Evolutionary conservation across 2,329 filamentous ascomycete species (phyloP).

Genomic region (Cadophora gregata): DNA sequence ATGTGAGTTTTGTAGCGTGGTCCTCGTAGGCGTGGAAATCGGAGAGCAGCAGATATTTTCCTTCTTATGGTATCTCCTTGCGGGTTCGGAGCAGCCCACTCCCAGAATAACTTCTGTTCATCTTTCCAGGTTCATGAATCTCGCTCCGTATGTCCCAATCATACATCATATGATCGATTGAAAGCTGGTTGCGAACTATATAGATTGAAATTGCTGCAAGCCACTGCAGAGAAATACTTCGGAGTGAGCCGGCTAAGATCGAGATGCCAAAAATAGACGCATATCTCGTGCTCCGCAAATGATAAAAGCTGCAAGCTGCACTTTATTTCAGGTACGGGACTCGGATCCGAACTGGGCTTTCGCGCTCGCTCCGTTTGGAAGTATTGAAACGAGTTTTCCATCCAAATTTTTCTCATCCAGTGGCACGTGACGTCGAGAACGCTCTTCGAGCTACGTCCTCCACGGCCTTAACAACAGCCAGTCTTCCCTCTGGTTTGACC

Average conservation of each 20-base stretch:
- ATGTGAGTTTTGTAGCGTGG: background rate
- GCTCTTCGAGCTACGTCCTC: background rate
- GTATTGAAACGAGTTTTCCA: too few species aligned
- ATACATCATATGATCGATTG: background rate
- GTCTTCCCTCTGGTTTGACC: conserved; percentile 52
- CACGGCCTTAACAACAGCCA: conserved; percentile 53
- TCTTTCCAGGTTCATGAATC: background rate
- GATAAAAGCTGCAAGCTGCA: background rate
- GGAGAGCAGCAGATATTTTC: background rate
- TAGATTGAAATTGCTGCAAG: background rate
- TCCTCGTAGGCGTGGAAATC: background rate
- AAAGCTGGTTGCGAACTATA: background rate
- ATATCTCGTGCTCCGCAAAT: background rate
- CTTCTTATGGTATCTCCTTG: background rate
- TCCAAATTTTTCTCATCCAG: background rate
- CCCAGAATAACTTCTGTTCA: background rate
- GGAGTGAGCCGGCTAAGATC: conserved; percentile 7
- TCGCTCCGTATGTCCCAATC: background rate
- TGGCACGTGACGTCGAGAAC: background rate
- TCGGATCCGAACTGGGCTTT: background rate
- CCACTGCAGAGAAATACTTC: background rate
- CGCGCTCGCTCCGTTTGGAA: background rate
- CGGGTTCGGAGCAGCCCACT: background rate
- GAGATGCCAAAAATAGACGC: conserved; percentile 11
- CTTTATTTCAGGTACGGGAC: background rate